Evolutionary conservation across 148 eudicot species (phyloP), one percentile per base, ranked within the genome.

Genomic region (Camellia granthamiana): DNA sequence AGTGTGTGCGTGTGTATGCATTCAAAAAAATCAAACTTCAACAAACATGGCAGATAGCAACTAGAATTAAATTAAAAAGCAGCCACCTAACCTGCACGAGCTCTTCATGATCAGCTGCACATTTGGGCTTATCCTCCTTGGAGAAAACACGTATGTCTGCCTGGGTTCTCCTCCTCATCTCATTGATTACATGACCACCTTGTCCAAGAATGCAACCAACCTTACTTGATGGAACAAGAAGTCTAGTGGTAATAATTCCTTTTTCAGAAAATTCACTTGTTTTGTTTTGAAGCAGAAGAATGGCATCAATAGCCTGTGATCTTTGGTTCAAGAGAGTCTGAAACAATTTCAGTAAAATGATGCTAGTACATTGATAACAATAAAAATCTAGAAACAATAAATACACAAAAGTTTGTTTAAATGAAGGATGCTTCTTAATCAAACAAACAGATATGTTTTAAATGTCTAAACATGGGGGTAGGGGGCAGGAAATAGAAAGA

Each of bases 201-300:
- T 93, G 91, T 72, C 97, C 97, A 85, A 93, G 85, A 80, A 93
- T 85, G 87, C 97, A 93, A 58, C 97, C 97, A 82, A 91, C 94
- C 85, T 93, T 93, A 84, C 78, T 88, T 77, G 92, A 91, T 30
- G 92, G 92, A 67, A 93, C 90, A 82, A 93, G 90, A 82, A 93
- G 90, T 83, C 92, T 85, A 6, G 94, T 90, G 46, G 92, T 91
- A 77, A 88, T 83, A 56, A 82, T 72, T 75, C 94, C 97, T 79
- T 93, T 90, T 56, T 91, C 97, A 61, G 92, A 89, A 46, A 79
- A 82, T 76, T 93, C 97, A 84, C 93, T 91, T 41, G 88, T 89
- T 90, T 83, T 90, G 78, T 80, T 83, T 84, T 91, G 97, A 78
- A 93, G 94, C 58, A 86, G 75, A 77, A 91, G 94, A 87, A 93